A percentile compares a stretch with the other conserved stretches of the same genome.
phyloP scores from a whole-genome alignment of 2,329 filamentous ascomycete species.

The Ophiognomonia clavigignenti-juglandacearum region DNA sequence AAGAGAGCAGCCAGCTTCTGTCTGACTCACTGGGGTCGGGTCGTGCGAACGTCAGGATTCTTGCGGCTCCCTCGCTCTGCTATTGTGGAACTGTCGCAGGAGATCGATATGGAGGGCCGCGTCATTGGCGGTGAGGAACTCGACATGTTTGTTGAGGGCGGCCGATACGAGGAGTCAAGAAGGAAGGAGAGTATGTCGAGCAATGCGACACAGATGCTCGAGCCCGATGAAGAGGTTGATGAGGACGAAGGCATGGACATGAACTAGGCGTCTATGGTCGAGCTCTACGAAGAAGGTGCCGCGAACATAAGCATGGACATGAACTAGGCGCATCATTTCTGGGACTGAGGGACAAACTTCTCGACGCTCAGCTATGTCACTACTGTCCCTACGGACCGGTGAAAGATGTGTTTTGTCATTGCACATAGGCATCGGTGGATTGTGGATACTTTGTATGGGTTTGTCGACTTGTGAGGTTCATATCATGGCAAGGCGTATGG shows the following conservation, averaged over 20 bases:
- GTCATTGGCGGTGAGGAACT: conserved; percentile 86
- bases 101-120: conserved; percentile 88
- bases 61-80: conserved; percentile 71
- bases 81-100: conserved; percentile 86
- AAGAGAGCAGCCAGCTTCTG: conserved; percentile 84
- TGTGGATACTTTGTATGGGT: background rate
- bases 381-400: too few relatives aligned
- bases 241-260: conserved; percentile 62
- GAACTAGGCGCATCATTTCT: too few relatives aligned
- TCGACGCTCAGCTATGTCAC: too few relatives aligned
- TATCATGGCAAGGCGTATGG: conserved; percentile 15
- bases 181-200: conserved; percentile 59
- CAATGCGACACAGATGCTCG: conserved; percentile 51
- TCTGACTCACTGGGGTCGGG: conserved; percentile 88
- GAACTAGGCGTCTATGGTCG: conserved; percentile 25
- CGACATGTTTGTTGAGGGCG: conserved; percentile 43
- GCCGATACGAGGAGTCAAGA: conserved; percentile 33
- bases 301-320: too few relatives aligned
- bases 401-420: too few relatives aligned
- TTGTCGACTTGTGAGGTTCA: background rate
- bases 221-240: conserved; percentile 53
- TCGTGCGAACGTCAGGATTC: conserved; percentile 87
- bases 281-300: too few relatives aligned
- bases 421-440: background rate
- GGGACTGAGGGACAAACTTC: too few relatives aligned